Evolutionary conservation across 352 stramenopile genomes (phyloP).

Genomic region (Pythium oligandrum): DNA sequence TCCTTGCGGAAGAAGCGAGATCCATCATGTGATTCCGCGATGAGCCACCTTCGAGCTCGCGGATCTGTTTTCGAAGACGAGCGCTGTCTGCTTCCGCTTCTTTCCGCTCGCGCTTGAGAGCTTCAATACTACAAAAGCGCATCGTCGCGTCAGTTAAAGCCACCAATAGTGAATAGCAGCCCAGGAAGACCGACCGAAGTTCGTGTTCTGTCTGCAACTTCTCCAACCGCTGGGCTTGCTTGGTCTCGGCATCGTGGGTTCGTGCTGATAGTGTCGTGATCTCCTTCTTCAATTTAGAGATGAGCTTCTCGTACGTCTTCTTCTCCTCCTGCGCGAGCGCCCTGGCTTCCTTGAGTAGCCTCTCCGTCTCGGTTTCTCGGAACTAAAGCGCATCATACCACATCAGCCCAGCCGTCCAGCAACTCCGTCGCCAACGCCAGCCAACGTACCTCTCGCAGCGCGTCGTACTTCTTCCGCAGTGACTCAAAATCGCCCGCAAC

Average conservation of each 20-base stretch:
- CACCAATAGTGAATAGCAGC: conserved; percentile 1
- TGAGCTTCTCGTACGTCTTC: conserved; percentile 65
- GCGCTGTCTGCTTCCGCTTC: conserved; percentile 11
- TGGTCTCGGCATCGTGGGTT: conserved; percentile 39
- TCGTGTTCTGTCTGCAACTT: conserved; percentile 43
- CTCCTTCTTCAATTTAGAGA: conserved; percentile 66
- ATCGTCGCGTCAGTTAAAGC: background rate
- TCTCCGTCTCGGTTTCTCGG: conserved; percentile 57
- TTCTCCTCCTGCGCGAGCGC: conserved; percentile 58
- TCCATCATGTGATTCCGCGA: too few relatives aligned
- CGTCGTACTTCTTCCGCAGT: conserved; percentile 40
- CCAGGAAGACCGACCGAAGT: conserved; percentile 13
- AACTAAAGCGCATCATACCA: conserved; percentile 23
- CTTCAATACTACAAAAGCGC: background rate
- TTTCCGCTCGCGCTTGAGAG: conserved; percentile 17
- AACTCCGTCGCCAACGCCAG: conserved; percentile 1
- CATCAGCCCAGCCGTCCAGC: conserved; percentile 1
- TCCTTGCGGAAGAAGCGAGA: too few relatives aligned
- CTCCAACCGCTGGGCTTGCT: conserved; percentile 42
- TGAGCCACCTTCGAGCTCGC: conserved; percentile 9
- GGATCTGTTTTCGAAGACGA: conserved; percentile 16
- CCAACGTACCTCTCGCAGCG: conserved; percentile 32
- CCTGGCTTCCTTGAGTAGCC: conserved; percentile 56
- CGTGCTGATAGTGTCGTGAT: conserved; percentile 49
- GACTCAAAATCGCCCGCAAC: conserved; percentile 2